phyloP scores from a whole-genome alignment of 495 filamentous ascomycete genomes.

The Trichoderma reesei region DNA sequence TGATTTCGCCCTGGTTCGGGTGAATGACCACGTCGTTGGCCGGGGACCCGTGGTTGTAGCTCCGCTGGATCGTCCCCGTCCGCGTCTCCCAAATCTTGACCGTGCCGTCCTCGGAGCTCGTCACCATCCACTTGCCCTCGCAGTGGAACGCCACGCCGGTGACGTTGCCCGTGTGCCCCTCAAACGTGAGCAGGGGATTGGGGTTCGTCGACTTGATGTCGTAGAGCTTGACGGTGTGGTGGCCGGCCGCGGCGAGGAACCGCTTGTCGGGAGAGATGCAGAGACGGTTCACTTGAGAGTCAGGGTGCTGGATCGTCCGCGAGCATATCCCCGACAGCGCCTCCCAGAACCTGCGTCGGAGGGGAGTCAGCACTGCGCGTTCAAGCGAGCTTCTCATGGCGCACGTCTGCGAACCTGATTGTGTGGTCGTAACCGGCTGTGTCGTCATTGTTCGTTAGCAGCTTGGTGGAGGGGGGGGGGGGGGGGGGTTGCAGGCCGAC shows the following conservation, averaged over 20 bases:
- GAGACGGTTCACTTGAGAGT: conserved; percentile 95
- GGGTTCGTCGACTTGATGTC: conserved; percentile 96
- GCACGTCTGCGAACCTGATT: conserved; percentile 54
- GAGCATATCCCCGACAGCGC: conserved; percentile 96
- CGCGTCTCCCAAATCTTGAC: conserved; percentile 99
- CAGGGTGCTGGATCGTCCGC: conserved; percentile 92
- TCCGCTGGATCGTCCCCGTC: conserved; percentile 76
- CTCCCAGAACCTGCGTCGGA: conserved; percentile 76
- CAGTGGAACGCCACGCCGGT: conserved; percentile 96
- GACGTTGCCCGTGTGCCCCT: conserved; percentile 90
- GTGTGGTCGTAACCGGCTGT: conserved; percentile 97
- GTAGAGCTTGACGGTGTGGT: conserved; percentile 91
- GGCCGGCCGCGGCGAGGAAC: conserved; percentile 87
- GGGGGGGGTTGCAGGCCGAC: background rate
- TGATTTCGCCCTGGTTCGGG: conserved; percentile 95
- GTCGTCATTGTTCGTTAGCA: background rate
- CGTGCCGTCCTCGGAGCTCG: conserved; percentile 90
- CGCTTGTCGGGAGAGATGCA: conserved; percentile 98
- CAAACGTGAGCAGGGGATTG: conserved; percentile 81
- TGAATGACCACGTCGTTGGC: conserved; percentile 98
- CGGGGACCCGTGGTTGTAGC: conserved; percentile 76
- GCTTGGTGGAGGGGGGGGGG: too few species aligned
- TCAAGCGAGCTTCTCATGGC: background rate
- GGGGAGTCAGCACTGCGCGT: conserved; percentile 10
- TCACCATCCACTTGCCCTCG: conserved; percentile 99